Percentiles rank a stretch among this genome's conserved stretches.
Conservation (phyloP, 345 rosid genomes). For the Fremontodendron californicum region DNA sequence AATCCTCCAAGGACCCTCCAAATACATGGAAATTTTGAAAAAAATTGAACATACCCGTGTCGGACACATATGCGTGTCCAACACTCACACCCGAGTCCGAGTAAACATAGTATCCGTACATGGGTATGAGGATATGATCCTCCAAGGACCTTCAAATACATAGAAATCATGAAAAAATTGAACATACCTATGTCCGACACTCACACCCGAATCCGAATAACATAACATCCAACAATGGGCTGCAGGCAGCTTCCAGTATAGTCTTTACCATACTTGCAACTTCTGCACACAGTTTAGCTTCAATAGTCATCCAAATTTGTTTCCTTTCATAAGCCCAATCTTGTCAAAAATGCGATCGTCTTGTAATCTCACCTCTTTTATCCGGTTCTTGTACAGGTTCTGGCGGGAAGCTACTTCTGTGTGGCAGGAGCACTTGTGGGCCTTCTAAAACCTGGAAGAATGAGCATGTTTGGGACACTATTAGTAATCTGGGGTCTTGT, state of each 20-base stretch:
- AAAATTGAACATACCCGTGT: too few relatives aligned
- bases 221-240: not conserved
- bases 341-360: not conserved
- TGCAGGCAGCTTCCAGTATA: not conserved
- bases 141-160: too few relatives aligned
- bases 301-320: not conserved
- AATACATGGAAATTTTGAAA: too few relatives aligned
- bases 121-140: too few relatives aligned
- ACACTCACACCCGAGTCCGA: too few relatives aligned
- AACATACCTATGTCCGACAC: too few relatives aligned
- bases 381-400: conserved; percentile 54
- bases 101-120: too few relatives aligned
- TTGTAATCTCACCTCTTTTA: not conserved
- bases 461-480: conserved; percentile 94
- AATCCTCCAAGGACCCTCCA: too few relatives aligned
- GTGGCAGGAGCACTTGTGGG: conserved; percentile 95
- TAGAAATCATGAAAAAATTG: too few relatives aligned
- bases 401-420: conserved; percentile 90
- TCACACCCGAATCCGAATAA: too few relatives aligned
- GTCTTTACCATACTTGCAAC: not conserved
- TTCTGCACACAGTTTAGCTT: not conserved
- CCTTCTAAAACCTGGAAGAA: conserved; percentile 79
- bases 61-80: too few relatives aligned
- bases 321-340: not conserved
- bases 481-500: conserved; percentile 87